phyloP scores from a whole-genome alignment of 495 filamentous ascomycete genomes.

The Lophiotrema nucula region DNA sequence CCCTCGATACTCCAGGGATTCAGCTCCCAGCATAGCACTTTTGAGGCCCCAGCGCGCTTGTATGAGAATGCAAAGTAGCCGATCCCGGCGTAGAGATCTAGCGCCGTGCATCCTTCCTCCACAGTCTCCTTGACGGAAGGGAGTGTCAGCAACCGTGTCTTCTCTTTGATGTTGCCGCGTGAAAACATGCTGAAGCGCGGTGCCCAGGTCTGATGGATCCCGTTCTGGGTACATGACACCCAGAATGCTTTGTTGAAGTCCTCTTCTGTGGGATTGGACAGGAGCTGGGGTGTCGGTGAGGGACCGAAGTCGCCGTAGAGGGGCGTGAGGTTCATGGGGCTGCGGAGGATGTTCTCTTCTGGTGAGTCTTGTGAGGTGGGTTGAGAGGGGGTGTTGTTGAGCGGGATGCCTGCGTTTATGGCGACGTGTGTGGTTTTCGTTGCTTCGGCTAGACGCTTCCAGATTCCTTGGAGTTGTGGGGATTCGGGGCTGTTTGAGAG shows the following conservation, averaged over 20 bases:
- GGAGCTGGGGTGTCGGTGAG: conserved; percentile 24
- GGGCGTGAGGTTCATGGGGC: conserved; percentile 60
- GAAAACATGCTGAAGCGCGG: conserved; percentile 90
- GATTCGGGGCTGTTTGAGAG: neutral
- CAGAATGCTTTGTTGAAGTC: conserved; percentile 70
- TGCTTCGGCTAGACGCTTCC: conserved; percentile 47
- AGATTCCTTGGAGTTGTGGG: conserved; percentile 47
- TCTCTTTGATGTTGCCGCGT: conserved; percentile 85
- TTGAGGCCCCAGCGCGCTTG: conserved; percentile 61
- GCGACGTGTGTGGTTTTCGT: conserved; percentile 67
- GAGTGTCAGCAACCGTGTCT: conserved; percentile 67
- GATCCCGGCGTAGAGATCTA: conserved; percentile 88
- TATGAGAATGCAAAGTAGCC: conserved; percentile 90
- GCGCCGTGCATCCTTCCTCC: conserved; percentile 50
- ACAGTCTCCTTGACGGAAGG: conserved; percentile 29
- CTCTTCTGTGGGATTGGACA: conserved; percentile 32
- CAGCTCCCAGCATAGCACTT: conserved; percentile 83
- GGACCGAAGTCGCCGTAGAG: conserved; percentile 70
- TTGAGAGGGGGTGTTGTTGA: neutral
- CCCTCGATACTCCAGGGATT: conserved; percentile 89
- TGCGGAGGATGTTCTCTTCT: conserved; percentile 61
- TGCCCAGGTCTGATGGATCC: conserved; percentile 81
- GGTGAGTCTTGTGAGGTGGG: neutral
- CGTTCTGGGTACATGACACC: conserved; percentile 72
- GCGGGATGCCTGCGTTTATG: conserved; percentile 69